phyloP scores from a whole-genome alignment of 2,329 filamentous ascomycete species.

The Fusarium kyushuense region DNA sequence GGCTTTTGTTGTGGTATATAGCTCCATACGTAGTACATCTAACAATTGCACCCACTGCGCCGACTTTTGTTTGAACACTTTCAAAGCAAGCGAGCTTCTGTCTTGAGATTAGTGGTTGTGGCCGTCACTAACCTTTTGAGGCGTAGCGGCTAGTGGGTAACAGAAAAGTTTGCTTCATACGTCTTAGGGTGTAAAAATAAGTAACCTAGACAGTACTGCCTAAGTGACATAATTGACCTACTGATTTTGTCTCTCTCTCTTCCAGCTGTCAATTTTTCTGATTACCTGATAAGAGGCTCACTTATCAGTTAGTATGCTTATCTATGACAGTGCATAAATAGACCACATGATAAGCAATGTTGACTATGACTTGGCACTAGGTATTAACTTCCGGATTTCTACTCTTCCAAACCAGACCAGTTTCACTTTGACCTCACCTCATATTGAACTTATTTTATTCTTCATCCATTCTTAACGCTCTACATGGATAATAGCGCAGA shows the following conservation, averaged over 20 bases:
- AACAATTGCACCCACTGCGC: background rate
- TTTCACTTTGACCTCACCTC: background rate
- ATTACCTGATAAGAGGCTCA: too few relatives aligned
- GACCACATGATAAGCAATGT: too few relatives aligned
- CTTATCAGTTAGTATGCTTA: too few relatives aligned
- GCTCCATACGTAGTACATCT: background rate
- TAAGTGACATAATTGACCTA: too few relatives aligned
- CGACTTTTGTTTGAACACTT: background rate
- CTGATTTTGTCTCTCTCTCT: too few relatives aligned
- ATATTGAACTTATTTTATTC: background rate
- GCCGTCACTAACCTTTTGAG: background rate
- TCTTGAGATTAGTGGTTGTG: background rate
- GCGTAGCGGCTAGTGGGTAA: background rate
- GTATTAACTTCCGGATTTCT: background rate
- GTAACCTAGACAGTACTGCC: too few relatives aligned
- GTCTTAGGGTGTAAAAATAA: too few relatives aligned
- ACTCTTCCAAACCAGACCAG: background rate
- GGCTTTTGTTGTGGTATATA: background rate
- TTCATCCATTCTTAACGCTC: background rate
- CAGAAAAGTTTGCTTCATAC: too few relatives aligned
- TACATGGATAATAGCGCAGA: background rate
- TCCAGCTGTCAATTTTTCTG: too few relatives aligned
- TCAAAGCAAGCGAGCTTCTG: background rate
- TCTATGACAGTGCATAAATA: too few relatives aligned
- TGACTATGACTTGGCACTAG: background rate